Evolutionary conservation across 306 rosid species (phyloP), one percentile per base, ranked within the genome.

Genomic region (Psophocarpus tetragonolobus): DNA sequence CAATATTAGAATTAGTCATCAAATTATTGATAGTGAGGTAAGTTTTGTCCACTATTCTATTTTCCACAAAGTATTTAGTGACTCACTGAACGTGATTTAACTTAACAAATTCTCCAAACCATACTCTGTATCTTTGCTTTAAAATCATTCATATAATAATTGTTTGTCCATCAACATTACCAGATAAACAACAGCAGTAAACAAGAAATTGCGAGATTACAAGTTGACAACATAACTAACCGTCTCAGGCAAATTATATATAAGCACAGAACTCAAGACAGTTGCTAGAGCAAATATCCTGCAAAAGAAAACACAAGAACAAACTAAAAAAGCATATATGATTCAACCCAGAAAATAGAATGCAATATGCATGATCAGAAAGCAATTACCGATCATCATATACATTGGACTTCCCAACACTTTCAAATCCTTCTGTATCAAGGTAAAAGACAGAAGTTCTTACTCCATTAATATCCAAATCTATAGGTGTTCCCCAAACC

Each of bases 391-490:
- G 85, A 83, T 95, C 98, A 77, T 95, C 98, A 86, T 95, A 95
- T 63, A 95, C 97, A 71, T 88, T 95, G 76, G 98, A 95, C 86
- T 92, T 95, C 82, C 98, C 98, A 47, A 95, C 38, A 81, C 98
- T 95, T 86, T 95, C 98, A 75, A 95, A 95, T 83, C 98, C 97
- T 88, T 95, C 97, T 0, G 98, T 95, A 74, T 95, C 98, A 57
- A 95, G 97, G 87, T 83, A 95, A 77, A 95, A 79, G 68, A 95
- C 96, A 41, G 97, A 95, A 82, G 97, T 95, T 83, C 74, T 89
- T 70, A 88, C 97, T 78, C 98, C 98, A 77, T 88, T 81, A 73
- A 95, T 89, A 76, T 87, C 89, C 82, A 92, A 65, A 54, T 95
- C 97, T 68, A 88, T 57, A 6, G 98, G 97, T 18, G 92, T 86